Base-by-base conservation (phyloP, 306 rosid genomes). In the Acacia confusa region DNA sequence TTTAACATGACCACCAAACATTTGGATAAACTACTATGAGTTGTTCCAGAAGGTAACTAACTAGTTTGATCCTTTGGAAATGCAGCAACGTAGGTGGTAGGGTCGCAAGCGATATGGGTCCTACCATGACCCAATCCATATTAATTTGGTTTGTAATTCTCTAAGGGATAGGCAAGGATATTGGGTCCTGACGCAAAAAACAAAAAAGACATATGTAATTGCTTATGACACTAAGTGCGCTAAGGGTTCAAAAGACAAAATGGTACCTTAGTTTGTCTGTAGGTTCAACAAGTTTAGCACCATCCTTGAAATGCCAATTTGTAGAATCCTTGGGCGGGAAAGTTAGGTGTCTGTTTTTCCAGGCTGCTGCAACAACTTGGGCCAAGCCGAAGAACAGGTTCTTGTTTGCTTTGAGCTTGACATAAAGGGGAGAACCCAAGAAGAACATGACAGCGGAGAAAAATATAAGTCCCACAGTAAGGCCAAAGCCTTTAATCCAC, bases 401-500 rank as follows among this genome's bases (percentile, higher is more conserved):
- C 80, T 81, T 91, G 72, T 92, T 81, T 60, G 94, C 82, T 82
- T 84, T 85, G 9, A 58, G 72, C 82, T 81, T 87, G 44, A 89
- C 69, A 76, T 91, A 92, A n/a, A 86, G 40, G 14, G 55, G 75
- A 82, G 91, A 87, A 17, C 98, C 98, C 87, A 87, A 71, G 52
- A 92, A 86, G 75, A 90, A 92, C 84, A 89, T 82, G 44, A 81
- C 6, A 16, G 85, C 34, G 44, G 97, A 88, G 44, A 95, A 74
- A 6, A 81, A 13, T 97, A 91, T 89, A 16, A 92, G 86, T 52
- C 88, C 97, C 12, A 86, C 88, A 13, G 95, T 85, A 52, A 95
- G 87, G 36, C 90, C 94, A 72, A 90, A 91, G 25, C 97, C 97
- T 65, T 87, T 78, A 73, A 79, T 22, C 98, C 95, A 92, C 36